Evolutionary conservation across 2,329 filamentous ascomycete species (phyloP), one percentile per base, ranked within the genome.

Genomic region (Colletotrichum endophyticum): DNA sequence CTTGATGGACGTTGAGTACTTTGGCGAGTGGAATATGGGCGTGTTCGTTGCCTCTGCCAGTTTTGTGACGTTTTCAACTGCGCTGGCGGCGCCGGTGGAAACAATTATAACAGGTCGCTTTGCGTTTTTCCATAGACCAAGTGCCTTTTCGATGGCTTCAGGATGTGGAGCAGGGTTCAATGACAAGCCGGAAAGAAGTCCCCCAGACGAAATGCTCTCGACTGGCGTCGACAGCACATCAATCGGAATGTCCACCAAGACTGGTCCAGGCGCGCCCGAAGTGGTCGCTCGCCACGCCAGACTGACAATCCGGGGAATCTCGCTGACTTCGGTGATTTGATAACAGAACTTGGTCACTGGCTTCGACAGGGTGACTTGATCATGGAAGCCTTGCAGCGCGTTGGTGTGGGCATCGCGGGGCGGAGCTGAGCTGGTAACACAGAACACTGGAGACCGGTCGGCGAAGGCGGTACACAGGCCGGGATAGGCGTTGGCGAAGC

Each of bases 391-490:
- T 9, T 73, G 70, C n/a, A 73, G 70, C 5, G 70, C 30, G 19
- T 73, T 73, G 49, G 70, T 73, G 8, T 73, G 53, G 7, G 56
- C 70, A 16, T 73, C 70, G 19, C 70, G 63, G 34, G 68, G 34
- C 27, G 70, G 70, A 28, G 49, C 53, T 25, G 70, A 73, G 64
- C 70, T 73, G 16, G 70, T 73, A 22, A 73, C 27, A 16, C 70
- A 73, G 53, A 73, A 69, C 6, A 73, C 70, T 6, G 70, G 70
- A 7, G 70, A 73, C n/a, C 70, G 53, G 28, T 73, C 70, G 15
- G 70, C 64, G 11, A 61, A 73, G 12, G 70, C 70, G 34, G 63
- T 73, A 22, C 63, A 25, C 16, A 73, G 64, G 8, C 70, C 70
- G 6, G 70, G 70, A 8, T 69, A 25, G 27, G 63, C 70, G 16